Base-by-base conservation (phyloP, 768 basidiomycete species). In the Epithele typhae region DNA sequence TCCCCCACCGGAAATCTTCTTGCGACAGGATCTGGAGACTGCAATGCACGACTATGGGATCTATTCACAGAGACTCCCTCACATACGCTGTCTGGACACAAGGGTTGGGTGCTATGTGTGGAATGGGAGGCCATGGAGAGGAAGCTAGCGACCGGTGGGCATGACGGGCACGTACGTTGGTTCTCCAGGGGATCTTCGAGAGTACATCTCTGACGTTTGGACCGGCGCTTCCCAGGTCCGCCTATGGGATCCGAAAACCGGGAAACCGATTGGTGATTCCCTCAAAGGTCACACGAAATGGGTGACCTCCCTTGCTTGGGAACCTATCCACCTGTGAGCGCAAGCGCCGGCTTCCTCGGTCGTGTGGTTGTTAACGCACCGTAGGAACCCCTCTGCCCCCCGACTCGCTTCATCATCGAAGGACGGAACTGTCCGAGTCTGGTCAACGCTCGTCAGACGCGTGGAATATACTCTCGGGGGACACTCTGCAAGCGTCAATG, bases 41-140 rank as follows among this genome's bases (percentile, higher is more conserved):
- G 88, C 22, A 89, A 85, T 47, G 92, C 87, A 11, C 80, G 96
- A 3, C 68, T 99, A 19, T 98, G 96, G 96, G 87, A 98, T 65
- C 77, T 98, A 40, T 78, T 86, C 59, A 95, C 89, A 0, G 96
- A 98, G 64, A 86, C 82, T 5, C 95, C 96, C 1, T 90, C 88
- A 33, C 86, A 90, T 61, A 85, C 83, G 12, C 74, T 98, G 15
- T 67, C 77, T 0, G 96, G 96, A 0, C 96, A 99, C 60, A 82
- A 82, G 55, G 94, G 93, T 0, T 97, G 94, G 95, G 92, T 99
- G 1, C 75, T 98, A 2, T 97, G 92, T 56, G 89, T 93, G 4
- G 96, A 97, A 60, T 99, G 95, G 94, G 93, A 97, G 58, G 88
- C 89, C 0, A 77, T 89, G 74, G 94, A 97, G 61, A 72, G 92